Evolutionary conservation across 2,329 filamentous ascomycete species (phyloP).

Genomic region (Aureobasidium musti): DNA sequence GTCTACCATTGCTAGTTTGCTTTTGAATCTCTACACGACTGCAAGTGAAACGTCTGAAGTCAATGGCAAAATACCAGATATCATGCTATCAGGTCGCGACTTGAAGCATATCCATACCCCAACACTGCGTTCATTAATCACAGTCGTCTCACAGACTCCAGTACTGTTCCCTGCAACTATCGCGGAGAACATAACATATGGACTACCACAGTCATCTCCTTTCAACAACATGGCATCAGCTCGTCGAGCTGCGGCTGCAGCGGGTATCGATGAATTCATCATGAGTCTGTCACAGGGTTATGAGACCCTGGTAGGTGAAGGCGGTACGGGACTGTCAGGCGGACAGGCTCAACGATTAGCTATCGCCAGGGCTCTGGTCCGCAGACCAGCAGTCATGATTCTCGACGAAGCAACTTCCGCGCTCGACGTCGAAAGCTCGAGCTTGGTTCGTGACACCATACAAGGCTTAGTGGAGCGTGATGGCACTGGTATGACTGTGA

Average conservation of each 20-base stretch:
- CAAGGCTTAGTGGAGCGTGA: conserved; percentile 50
- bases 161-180: conserved; percentile 77
- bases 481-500: conserved; percentile 60
- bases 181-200: conserved; percentile 80
- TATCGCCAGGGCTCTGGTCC: conserved; percentile 76
- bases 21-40: conserved; percentile 69
- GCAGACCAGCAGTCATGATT: conserved; percentile 70
- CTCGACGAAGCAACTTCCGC: conserved; percentile 86
- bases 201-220: conserved; percentile 59
- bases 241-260: conserved; percentile 53
- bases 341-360: conserved; percentile 81
- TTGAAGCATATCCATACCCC: conserved; percentile 61
- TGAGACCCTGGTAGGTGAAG: conserved; percentile 73
- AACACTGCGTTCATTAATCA: conserved; percentile 62
- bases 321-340: conserved; percentile 71
- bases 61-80: conserved; percentile 57
- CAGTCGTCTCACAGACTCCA: conserved; percentile 70
- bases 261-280: conserved; percentile 77
- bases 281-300: conserved; percentile 69
- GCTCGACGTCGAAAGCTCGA: conserved; percentile 69
- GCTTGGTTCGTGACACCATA: conserved; percentile 65
- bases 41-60: conserved; percentile 58
- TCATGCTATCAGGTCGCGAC: conserved; percentile 62
- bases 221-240: conserved; percentile 53
- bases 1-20: conserved; percentile 74